Percentiles rank a stretch among this genome's conserved stretches.
Evolutionary conservation across 495 filamentous ascomycete genomes (phyloP).

Genomic region (Tuber microsphaerosporum): DNA sequence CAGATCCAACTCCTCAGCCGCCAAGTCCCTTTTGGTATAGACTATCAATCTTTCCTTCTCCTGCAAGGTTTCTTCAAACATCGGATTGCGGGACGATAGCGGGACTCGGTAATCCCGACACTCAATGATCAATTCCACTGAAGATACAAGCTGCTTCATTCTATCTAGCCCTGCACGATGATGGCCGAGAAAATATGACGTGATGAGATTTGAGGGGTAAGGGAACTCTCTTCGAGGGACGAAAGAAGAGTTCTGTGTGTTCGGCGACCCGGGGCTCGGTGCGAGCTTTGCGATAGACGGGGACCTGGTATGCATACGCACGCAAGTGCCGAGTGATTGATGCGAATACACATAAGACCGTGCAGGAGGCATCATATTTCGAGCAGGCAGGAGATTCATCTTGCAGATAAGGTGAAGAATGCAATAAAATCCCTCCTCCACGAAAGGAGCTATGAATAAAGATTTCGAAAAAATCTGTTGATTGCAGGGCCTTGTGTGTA

Average conservation of each 20-base stretch:
- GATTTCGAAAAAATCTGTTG: neutral
- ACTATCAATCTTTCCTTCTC: slow-evolving; percentile 67
- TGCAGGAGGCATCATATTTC: neutral
- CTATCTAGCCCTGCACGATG: slow-evolving; percentile 73
- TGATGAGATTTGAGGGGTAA: slow-evolving; percentile 60
- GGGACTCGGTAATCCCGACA: slow-evolving; percentile 91
- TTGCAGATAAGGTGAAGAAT: neutral
- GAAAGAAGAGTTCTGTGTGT: slow-evolving; percentile 48
- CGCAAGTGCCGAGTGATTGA: neutral
- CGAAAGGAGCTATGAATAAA: neutral
- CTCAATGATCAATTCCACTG: slow-evolving; percentile 84
- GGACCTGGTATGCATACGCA: neutral
- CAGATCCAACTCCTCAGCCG: slow-evolving; percentile 36
- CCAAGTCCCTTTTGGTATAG: slow-evolving; percentile 85
- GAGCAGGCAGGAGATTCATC: neutral
- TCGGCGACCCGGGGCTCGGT: neutral
- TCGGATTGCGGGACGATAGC: slow-evolving; percentile 77
- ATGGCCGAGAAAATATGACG: slow-evolving; percentile 96
- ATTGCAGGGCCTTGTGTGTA: neutral
- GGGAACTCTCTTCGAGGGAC: slow-evolving; percentile 67
- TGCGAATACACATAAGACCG: neutral
- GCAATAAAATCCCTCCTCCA: neutral
- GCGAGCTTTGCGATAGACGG: neutral
- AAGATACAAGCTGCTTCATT: slow-evolving; percentile 76
- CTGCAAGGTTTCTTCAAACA: slow-evolving; percentile 73